Percentiles rank a stretch among this genome's conserved stretches.
These are phyloP conservation scores for Spiraea crenata DNA, from an alignment of 331 rosid genomes.

Conservation along the genomic window DNA sequence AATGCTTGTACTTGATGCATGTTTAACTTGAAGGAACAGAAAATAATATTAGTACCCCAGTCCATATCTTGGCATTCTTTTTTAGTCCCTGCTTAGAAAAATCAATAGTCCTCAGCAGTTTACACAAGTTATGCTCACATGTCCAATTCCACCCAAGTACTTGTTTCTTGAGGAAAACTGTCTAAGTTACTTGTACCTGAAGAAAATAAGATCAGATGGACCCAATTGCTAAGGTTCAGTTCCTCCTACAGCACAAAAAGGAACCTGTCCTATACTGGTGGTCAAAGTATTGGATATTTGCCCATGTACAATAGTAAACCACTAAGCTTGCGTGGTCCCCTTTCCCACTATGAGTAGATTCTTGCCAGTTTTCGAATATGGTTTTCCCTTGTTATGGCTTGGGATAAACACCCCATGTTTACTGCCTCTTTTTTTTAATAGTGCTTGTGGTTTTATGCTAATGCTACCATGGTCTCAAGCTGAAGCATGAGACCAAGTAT, in stretches of 20 bases:
- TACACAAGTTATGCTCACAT: neutral
- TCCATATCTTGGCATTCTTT: neutral
- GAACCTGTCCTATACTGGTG: neutral
- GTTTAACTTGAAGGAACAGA: neutral
- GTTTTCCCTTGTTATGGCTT: neutral
- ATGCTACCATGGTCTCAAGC: neutral
- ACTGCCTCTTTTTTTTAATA: neutral
- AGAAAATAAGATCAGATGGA: neutral
- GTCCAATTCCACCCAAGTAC: neutral
- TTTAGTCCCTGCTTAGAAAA: neutral
- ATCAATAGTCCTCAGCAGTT: neutral
- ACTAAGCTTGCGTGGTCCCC: neutral
- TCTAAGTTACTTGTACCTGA: neutral
- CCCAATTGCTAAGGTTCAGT: neutral
- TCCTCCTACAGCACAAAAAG: neutral
- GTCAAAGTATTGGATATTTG: neutral
- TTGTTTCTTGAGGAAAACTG: neutral
- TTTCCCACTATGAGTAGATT: no score
- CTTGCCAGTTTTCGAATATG: neutral
- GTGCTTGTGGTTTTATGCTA: neutral
- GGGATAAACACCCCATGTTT: neutral
- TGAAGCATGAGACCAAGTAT: neutral
- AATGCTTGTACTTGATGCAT: neutral
- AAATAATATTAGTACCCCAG: neutral
- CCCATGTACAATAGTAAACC: neutral